Evolutionary conservation across 1,139 yeast species (phyloP).

Genomic region (Blastobotrys apis): DNA sequence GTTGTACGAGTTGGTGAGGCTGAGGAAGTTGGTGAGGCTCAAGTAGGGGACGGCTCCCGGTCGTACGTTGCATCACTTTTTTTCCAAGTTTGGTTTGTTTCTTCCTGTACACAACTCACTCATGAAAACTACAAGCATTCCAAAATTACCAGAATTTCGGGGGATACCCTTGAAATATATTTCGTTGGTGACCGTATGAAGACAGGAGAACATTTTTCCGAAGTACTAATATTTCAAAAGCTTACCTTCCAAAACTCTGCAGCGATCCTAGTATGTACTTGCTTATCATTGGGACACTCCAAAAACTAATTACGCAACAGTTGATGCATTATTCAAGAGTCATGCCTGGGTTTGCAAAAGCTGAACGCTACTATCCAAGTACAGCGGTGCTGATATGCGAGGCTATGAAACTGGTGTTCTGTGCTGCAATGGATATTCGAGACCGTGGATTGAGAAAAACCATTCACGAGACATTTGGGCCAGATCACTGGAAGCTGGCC

Average conservation of each 20-base stretch:
- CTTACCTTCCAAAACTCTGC: constrained; percentile 38
- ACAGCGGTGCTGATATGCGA: constrained; percentile 40
- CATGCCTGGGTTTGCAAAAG: constrained; percentile 32
- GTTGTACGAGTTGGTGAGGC: too few relatives aligned
- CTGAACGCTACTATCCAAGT: constrained; percentile 33
- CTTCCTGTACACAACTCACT: too few relatives aligned
- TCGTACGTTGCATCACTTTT: too few relatives aligned
- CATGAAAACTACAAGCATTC: too few relatives aligned
- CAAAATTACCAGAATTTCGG: too few relatives aligned
- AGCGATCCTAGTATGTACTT: constrained; percentile 30
- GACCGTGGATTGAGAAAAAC: constrained; percentile 26
- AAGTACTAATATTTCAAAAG: neutral
- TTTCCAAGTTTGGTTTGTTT: too few relatives aligned
- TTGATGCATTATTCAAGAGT: constrained; percentile 38
- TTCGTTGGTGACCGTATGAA: constrained; percentile 3
- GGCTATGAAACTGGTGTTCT: constrained; percentile 32
- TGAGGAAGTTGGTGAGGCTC: too few relatives aligned
- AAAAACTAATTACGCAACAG: neutral
- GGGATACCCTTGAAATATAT: constrained; percentile 6
- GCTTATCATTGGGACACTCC: neutral
- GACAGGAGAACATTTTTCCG: too few relatives aligned
- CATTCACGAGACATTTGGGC: constrained; percentile 28
- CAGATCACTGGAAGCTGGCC: constrained; percentile 36
- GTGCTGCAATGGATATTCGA: constrained; percentile 21
- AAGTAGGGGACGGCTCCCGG: too few relatives aligned